A percentile compares a stretch with the other conserved stretches of the same genome.
phyloP scores from a whole-genome alignment of 805 yeast species.

The Wilhelminamyces savonicus region DNA sequence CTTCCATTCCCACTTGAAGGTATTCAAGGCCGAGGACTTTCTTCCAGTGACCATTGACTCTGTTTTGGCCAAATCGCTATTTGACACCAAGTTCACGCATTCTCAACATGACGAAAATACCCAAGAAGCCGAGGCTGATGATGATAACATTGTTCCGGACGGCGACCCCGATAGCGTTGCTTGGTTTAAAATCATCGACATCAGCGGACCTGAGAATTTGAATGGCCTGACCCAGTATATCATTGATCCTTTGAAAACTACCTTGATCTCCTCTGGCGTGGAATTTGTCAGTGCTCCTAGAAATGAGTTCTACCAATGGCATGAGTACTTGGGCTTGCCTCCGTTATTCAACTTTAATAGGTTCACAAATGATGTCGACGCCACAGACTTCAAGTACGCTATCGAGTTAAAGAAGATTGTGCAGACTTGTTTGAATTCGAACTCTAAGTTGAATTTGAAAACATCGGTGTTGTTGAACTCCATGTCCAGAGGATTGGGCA shows the following conservation, averaged over 20 bases:
- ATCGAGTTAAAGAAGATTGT: slow-evolving; percentile 48
- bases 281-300: slow-evolving; percentile 33
- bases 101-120: slow-evolving; percentile 19
- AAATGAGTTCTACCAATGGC: slow-evolving; percentile 36
- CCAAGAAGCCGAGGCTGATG: slow-evolving; percentile 9
- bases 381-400: slow-evolving; percentile 41
- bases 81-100: slow-evolving; percentile 27
- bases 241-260: slow-evolving; percentile 63
- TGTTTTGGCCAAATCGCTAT: slow-evolving; percentile 51
- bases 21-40: slow-evolving; percentile 59
- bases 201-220: slow-evolving; percentile 28
- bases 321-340: slow-evolving; percentile 40
- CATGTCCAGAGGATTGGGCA: slow-evolving; percentile 72
- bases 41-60: slow-evolving; percentile 78
- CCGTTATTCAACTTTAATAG: slow-evolving; percentile 29
- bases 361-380: slow-evolving; percentile 7
- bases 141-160: slow-evolving; percentile 38
- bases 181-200: slow-evolving; percentile 72
- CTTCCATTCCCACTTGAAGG: slow-evolving; percentile 52
- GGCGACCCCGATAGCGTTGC: slow-evolving; percentile 70
- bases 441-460: slow-evolving; percentile 34
- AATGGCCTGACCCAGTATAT: slow-evolving; percentile 36
- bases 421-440: slow-evolving; percentile 38
- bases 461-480: slow-evolving; percentile 68
- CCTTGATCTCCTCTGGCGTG: slow-evolving; percentile 64